Base-by-base conservation (phyloP, 495 filamentous ascomycete species). In the Lepraria neglecta region DNA sequence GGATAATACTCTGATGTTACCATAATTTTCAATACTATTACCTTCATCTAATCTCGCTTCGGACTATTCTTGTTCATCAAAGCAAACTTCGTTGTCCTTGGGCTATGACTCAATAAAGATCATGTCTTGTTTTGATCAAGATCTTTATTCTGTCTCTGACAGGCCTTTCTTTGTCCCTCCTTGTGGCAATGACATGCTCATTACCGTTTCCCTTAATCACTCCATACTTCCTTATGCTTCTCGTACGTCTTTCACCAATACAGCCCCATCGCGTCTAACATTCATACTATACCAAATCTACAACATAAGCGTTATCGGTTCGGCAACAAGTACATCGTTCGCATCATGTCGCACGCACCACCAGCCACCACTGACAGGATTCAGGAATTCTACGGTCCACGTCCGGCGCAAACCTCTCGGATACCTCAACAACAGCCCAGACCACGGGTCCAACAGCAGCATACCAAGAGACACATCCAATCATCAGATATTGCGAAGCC, bases 1-100 rank as follows among this genome's bases (percentile, higher is more conserved):
- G 58, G 42, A 56, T 24, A 17, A 54, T 55, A 61, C 59, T 45
- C 59, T 24, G 51, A 61, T 61, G 50, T 61, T 56, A 54, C 12
- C 43, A 61, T 61, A 55, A 56, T 56, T 19, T 54, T 56, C 50
- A 61, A 61, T 61, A 61, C 59, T 45, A 61, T 56, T 56, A 61
- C 31, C 51, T 54, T 47, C 28, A 47, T 24, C 40, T 21, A 31
- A 40, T 33, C 10, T n/a, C 28, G 12, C 15, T n/a, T 44, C 14
- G 4, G 30, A 19, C 6, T 4, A 46, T 27, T 3, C 30, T 19
- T 4, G 3, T 4, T 28, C 21, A 28, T 35, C 59, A 56, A 35
- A 47, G 28, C 6, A 21, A n/a, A 7, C 28, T 38, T 27, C 52
- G 6, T 56, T 61, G 19, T 55, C 19, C 47, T 12, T 33, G 5